Evolutionary conservation across 1,284 basidiomycete species (phyloP).

Genomic region (Sanghuangporus sanghuang): DNA sequence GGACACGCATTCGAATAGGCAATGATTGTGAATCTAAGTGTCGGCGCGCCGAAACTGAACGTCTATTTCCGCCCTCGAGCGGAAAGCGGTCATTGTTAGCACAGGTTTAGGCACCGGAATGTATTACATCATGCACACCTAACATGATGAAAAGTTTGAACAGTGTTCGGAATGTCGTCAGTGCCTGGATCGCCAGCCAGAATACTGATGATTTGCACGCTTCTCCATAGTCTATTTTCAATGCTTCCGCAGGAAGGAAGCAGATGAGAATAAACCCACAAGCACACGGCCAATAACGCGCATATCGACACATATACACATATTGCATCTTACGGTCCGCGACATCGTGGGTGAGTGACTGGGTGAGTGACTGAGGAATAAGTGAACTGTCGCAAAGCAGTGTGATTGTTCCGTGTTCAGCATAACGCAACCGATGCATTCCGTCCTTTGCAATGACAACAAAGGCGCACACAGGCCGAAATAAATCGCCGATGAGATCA

Average conservation of each 20-base stretch:
- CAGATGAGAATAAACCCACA: not conserved
- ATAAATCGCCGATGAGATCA: not conserved
- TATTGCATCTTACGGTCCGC: not conserved
- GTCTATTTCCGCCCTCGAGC: not conserved
- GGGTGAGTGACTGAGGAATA: too few species aligned
- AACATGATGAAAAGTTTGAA: not conserved
- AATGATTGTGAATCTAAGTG: not conserved
- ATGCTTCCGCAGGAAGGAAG: not conserved
- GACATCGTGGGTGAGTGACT: not conserved
- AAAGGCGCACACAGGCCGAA: not conserved
- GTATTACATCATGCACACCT: not conserved
- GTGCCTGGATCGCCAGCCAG: not conserved
- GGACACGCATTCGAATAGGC: not conserved
- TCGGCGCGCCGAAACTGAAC: not conserved
- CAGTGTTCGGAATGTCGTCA: not conserved
- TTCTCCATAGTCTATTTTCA: not conserved
- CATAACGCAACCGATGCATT: not conserved
- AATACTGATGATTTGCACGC: not conserved
- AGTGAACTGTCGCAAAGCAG: not conserved
- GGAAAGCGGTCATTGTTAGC: not conserved
- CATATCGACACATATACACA: not conserved
- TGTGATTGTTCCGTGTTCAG: too few species aligned
- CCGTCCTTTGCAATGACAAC: not conserved
- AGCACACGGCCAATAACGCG: not conserved
- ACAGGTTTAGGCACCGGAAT: not conserved